Percentiles rank a stretch among this genome's conserved stretches.
Evolutionary conservation across 1,139 yeast genomes (phyloP).

Genomic region (Lodderomyces orthopsilosis): DNA sequence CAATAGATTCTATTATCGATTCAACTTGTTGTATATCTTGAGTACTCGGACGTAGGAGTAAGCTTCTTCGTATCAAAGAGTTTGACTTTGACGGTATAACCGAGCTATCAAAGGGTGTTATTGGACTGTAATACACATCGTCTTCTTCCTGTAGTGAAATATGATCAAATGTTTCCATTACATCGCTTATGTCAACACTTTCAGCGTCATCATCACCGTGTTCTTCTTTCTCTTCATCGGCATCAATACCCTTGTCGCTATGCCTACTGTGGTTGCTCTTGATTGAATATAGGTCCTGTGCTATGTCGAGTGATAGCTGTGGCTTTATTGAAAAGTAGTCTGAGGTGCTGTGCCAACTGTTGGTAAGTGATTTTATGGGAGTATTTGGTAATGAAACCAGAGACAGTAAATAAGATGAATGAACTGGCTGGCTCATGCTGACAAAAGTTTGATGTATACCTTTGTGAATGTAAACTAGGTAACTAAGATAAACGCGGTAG

Average conservation of each 20-base stretch:
- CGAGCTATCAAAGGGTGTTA: slow-evolving; percentile 10
- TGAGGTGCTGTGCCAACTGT: slow-evolving; percentile 2
- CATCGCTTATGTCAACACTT: neutral
- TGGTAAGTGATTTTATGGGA: neutral
- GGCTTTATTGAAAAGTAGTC: slow-evolving; percentile 16
- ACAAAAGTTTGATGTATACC: too few relatives aligned
- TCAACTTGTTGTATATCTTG: neutral
- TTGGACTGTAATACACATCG: slow-evolving; percentile 11
- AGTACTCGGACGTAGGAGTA: neutral
- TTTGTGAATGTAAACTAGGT: neutral
- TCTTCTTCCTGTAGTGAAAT: slow-evolving; percentile 5
- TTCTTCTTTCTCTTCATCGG: slow-evolving; percentile 4
- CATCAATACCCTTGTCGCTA: neutral
- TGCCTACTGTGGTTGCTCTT: neutral
- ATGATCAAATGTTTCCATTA: slow-evolving; percentile 7
- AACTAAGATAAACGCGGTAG: too few relatives aligned
- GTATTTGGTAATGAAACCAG: slow-evolving; percentile 6
- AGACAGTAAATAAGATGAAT: neutral
- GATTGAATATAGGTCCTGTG: neutral
- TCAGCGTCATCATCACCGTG: slow-evolving; percentile 6
- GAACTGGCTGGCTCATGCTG: neutral
- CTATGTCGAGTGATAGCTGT: slow-evolving; percentile 11
- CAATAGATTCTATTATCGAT: neutral
- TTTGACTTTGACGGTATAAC: neutral
- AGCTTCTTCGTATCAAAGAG: neutral